A percentile compares a stretch with the other conserved stretches of the same genome.
Evolutionary conservation across 106 monocot species (phyloP).

Genomic region (Ottelia alismoides): DNA sequence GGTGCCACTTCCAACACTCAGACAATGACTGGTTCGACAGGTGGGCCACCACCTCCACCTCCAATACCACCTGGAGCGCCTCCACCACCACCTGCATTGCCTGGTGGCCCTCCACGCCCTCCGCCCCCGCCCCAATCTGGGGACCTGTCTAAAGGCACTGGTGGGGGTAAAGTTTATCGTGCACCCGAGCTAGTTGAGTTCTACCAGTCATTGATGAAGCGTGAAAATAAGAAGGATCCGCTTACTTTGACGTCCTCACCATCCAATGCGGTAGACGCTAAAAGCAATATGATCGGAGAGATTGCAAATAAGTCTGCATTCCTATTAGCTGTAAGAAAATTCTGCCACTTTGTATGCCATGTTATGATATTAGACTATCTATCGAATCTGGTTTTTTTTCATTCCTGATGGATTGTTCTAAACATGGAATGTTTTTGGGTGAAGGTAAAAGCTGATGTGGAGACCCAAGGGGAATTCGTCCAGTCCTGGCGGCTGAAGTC

Average conservation of each 20-base stretch:
- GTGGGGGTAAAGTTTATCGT: conserved; percentile 54
- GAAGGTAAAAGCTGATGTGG: conserved; percentile 99
- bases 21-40: too few relatives aligned
- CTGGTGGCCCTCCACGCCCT: conserved; percentile 21
- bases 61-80: conserved; percentile 34
- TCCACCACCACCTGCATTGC: conserved; percentile 35
- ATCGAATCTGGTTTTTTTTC: too few relatives aligned
- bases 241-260: conserved; percentile 18
- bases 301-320: conserved; percentile 82
- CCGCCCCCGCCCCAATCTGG: conserved; percentile 55
- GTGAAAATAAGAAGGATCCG: conserved; percentile 65
- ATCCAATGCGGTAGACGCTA: conserved; percentile 43
- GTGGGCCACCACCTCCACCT: conserved; percentile 25
- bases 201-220: conserved; percentile 92
- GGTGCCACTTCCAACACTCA: not conserved
- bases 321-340: conserved; percentile 69
- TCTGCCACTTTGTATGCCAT: too few relatives aligned
- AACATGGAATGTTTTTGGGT: too few relatives aligned
- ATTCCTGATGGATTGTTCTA: too few relatives aligned
- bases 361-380: too few relatives aligned
- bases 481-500: conserved; percentile 65
- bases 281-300: conserved; percentile 95
- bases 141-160: conserved; percentile 19
- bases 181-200: conserved; percentile 93
- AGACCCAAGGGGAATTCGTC: conserved; percentile 95